Evolutionary conservation across 345 rosid genomes (phyloP), one percentile per base, ranked within the genome.

Genomic region (rapeseed (Brassica napus)): DNA sequence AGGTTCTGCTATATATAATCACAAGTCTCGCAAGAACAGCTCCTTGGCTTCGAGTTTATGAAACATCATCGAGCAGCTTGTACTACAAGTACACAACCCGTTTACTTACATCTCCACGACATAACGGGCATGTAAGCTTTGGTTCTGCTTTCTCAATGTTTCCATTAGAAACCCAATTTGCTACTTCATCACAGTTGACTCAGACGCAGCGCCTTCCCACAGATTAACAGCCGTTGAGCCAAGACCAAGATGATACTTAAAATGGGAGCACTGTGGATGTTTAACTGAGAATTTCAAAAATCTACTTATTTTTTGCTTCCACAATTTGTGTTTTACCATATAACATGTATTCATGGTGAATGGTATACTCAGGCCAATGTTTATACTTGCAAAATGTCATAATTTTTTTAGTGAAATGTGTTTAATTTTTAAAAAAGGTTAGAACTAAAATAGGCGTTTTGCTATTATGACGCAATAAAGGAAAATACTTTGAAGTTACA

Each of bases 151-250:
- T 54, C 10, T 57, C 69, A 31, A 70, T 76, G 64, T 78, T 77
- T 24, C 62, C 92, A 54, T 82, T 39, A 44, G 86, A 65, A 65
- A 35, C 37, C 4, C 34, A 6, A 26, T 60, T 26, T 8, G 8
- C 30, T 60, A 60, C 0, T 61, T 26, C 32, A 26, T 59, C 6
- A 9, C 64, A 24, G 63, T 58, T 58, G 14, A 21, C 14, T 58
- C 30, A 23, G 30, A 58, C 31, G 11, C 26, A 55, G 11, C 24
- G 9, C 26, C 10, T 7, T 18, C 12, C 28, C 61, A 18, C 28
- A 1, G 28, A 18, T 18, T 57, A 6, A 57, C 62, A 57, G 62
- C 28, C 0, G 28, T 8, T 8, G 62, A 57, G 61, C 11, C 26
- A 57, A 8, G 12, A 57, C 12, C 47, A 39, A 39, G 12, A 39